Evolutionary conservation across 1,139 yeast genomes (phyloP), one percentile per base, ranked within the genome.

Genomic region (Nakaseomyces sp.): DNA sequence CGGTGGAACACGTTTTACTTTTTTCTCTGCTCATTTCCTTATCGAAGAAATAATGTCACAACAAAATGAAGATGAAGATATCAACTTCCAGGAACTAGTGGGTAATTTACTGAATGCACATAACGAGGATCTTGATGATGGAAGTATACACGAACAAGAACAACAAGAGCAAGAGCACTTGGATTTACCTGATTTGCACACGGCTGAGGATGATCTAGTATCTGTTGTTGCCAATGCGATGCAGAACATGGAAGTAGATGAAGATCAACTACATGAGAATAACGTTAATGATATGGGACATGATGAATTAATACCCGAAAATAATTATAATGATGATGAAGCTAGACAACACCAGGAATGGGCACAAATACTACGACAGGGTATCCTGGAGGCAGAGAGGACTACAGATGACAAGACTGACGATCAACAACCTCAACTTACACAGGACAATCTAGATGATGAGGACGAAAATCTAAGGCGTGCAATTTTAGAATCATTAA

Each of bases 201-300:
- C 47, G 15, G 53, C 45, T 15, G 53, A 41, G 29, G 49, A 45
- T n/a, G 57, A 51, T 33, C 35, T 58, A 36, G 62, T 54, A 12
- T 53, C 58, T 13, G 61, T 52, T 9, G 64, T 61, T 5, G 60
- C 61, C 2, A 56, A 50, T 40, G 64, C 64, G n/a, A 57, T 60
- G 32, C 56, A 53, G 19, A 48, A 51, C 19, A 50, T 51, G 47
- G 50, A 47, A n/a, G 41, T 45, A n/a, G 45, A 43, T n/a, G 45
- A 46, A 12, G 48, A 46, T 18, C 38, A 35, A 7, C 26, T 20
- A 4, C 24, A n/a, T 19, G 43, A 40, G 25, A 37, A 50, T 19
- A 41, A 41, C 12, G 42, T 43, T 15, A 45, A 41, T n/a, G 30
- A 41, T 28, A 20, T 41, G 2, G 31, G 26, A 16, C 28, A 43